A percentile compares a stretch with the other conserved stretches of the same genome.
phyloP scores from a whole-genome alignment of 768 basidiomycete genomes.

The Cyclocybe cylindracea region DNA sequence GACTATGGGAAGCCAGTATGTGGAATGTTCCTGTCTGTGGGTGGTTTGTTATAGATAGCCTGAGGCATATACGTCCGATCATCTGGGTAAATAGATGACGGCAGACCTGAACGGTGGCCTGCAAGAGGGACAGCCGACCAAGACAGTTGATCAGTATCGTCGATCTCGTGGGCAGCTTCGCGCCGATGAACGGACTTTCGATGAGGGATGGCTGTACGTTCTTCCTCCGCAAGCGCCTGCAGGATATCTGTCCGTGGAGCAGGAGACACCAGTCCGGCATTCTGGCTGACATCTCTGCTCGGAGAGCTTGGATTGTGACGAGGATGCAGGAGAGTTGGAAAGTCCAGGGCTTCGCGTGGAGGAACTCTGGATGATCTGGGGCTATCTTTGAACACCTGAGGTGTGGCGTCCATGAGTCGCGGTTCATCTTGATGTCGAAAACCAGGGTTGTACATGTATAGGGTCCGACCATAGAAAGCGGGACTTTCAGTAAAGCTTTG shows the following conservation, averaged over 20 bases:
- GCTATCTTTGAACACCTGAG: neutral
- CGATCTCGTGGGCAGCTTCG: constrained; percentile 6
- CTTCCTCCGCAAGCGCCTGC: neutral
- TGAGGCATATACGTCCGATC: neutral
- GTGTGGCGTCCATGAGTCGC: too few relatives aligned
- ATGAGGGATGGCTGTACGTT: neutral
- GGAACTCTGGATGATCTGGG: neutral
- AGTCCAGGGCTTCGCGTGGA: neutral
- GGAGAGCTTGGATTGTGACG: neutral
- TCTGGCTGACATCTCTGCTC: neutral
- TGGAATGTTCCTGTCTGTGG: neutral
- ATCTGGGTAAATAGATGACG: neutral
- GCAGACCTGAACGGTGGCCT: neutral
- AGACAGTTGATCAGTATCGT: neutral
- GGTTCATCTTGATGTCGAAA: too few relatives aligned
- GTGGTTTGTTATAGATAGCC: neutral
- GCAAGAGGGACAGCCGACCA: too few relatives aligned
- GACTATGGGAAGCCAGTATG: neutral
- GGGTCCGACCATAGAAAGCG: too few relatives aligned
- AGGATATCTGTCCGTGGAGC: neutral
- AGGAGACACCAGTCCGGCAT: neutral
- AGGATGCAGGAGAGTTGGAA: neutral
- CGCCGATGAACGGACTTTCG: constrained; percentile 9
- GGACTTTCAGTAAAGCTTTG: too few relatives aligned
- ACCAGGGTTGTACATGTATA: too few relatives aligned